A percentile compares a stretch with the other conserved stretches of the same genome.
Evolutionary conservation across 257 asterid genomes (phyloP).

Genomic region (Plectranthus barbatus): DNA sequence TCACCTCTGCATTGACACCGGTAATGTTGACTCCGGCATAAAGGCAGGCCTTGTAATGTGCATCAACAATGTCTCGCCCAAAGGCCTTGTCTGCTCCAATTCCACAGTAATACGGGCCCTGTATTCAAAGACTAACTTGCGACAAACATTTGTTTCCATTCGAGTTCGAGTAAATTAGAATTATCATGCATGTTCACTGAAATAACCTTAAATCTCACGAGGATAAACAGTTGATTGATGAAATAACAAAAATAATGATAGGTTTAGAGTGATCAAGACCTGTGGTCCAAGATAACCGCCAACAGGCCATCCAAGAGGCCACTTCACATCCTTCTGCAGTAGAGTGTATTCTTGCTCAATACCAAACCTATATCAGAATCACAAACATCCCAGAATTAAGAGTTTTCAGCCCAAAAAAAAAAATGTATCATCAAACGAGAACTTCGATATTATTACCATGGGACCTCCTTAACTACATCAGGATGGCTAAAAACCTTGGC

Average conservation of each 20-base stretch:
- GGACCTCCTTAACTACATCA: slow-evolving; percentile 55
- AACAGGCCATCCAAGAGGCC: slow-evolving; percentile 96
- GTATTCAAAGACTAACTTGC: not conserved
- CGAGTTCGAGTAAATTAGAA: not conserved
- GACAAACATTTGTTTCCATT: not conserved
- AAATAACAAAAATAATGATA: no score
- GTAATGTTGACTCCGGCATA: slow-evolving; percentile 78
- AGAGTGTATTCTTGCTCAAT: slow-evolving; percentile 93
- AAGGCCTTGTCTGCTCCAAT: slow-evolving; percentile 77
- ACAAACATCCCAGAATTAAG: not conserved
- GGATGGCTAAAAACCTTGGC: slow-evolving; percentile 71
- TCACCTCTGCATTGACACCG: slow-evolving; percentile 79
- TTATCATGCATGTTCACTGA: no score
- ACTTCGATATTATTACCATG: slow-evolving; percentile 40
- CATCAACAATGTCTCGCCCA: slow-evolving; percentile 72
- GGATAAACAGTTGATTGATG: not conserved
- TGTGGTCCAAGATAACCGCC: slow-evolving; percentile 96
- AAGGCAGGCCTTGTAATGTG: slow-evolving; percentile 75
- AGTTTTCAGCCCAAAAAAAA: not conserved
- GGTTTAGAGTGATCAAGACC: slow-evolving; percentile 24
- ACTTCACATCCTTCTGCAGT: slow-evolving; percentile 57
- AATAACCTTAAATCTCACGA: no score
- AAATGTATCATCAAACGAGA: not conserved
- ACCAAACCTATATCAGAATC: slow-evolving; percentile 49
- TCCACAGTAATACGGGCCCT: slow-evolving; percentile 88